Base-by-base conservation (phyloP, 1,284 basidiomycete genomes). In the Kalmanozyma brasiliensis region DNA sequence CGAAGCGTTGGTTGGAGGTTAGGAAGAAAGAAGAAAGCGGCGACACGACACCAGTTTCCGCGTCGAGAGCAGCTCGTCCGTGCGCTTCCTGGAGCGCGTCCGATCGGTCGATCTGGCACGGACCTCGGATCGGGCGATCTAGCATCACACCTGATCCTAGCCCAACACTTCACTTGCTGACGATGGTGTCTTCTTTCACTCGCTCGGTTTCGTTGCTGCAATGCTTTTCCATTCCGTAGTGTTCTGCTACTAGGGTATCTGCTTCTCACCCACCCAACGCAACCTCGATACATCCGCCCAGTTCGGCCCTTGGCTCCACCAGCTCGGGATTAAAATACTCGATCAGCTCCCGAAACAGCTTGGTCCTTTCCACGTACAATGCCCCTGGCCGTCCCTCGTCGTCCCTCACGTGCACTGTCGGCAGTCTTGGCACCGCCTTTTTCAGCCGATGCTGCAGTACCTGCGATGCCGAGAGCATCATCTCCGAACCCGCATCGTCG, bases 291-390 rank as follows among this genome's bases (percentile, higher is more conserved):
- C 73, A 75, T 5, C 77, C 71, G 9, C 73, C 65, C 26, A 83
- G 42, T 17, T 81, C 72, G 20, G 72, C 77, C 30, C 61, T 56
- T 8, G 82, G 82, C 66, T 83, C 77, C 20, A 73, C 52, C 20
- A 72, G 49, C 19, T 69, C 55, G 0, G 58, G 70, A 2, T 81
- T 79, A 29, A 82, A 76, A 49, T 81, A 83, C 32, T 65, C 69
- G 17, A 76, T 48, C 33, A 83, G 44, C 49, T 69, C 57, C 34
- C 79, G 74, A 42, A 76, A 83, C 49, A 83, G 60, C 19, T 32
- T 24, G 13, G 64, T 75, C 17, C 82, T 49, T 20, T 73, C 70
- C 8, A 34, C 22, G 43, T 77, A 83, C 44, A 67, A 34, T 14
- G 45, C 24, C 9, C 41, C 30, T 16, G 67, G 67, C 14, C 51